These are phyloP conservation scores for Kandelia obovata DNA, from an alignment of 345 rosid genomes.

Conservation along the genomic window DNA sequence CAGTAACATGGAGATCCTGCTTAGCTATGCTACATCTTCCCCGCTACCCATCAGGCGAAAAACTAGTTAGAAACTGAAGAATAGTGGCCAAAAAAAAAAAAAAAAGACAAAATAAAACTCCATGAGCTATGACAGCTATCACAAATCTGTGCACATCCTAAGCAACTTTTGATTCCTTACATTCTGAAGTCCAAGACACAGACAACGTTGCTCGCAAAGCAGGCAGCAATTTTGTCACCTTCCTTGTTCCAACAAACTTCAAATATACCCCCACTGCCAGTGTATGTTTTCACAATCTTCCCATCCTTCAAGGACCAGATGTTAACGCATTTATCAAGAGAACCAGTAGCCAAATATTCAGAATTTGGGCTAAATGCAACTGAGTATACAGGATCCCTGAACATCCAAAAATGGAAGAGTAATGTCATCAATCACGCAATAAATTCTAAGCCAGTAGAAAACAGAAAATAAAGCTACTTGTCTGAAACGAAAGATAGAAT, in stretches of 20 bases:
- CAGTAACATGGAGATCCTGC: background rate
- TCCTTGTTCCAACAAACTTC: constrained; percentile 99
- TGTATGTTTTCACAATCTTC: constrained; percentile 81
- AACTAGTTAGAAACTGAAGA: background rate
- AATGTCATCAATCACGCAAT: no score
- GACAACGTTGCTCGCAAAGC: constrained; percentile 80
- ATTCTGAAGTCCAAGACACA: constrained; percentile 90
- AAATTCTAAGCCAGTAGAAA: no score
- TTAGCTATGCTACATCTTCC: no score
- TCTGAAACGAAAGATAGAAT: no score
- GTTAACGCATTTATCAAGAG: constrained; percentile 80
- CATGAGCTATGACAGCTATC: background rate
- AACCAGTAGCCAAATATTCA: constrained; percentile 92
- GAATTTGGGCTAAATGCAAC: constrained; percentile 98
- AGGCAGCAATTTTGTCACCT: constrained; percentile 94
- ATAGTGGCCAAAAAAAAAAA: background rate
- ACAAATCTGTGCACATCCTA: background rate
- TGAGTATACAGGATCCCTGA: constrained; percentile 90
- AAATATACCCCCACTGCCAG: constrained; percentile 86
- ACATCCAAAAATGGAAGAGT: background rate
- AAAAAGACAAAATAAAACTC: no score
- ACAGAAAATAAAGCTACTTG: no score
- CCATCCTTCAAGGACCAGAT: constrained; percentile 94
- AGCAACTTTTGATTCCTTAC: constrained; percentile 23
- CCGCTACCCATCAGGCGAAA: no score